phyloP scores from a whole-genome alignment of 176 grass and related monocot genomes.

The Eleusine indica region DNA sequence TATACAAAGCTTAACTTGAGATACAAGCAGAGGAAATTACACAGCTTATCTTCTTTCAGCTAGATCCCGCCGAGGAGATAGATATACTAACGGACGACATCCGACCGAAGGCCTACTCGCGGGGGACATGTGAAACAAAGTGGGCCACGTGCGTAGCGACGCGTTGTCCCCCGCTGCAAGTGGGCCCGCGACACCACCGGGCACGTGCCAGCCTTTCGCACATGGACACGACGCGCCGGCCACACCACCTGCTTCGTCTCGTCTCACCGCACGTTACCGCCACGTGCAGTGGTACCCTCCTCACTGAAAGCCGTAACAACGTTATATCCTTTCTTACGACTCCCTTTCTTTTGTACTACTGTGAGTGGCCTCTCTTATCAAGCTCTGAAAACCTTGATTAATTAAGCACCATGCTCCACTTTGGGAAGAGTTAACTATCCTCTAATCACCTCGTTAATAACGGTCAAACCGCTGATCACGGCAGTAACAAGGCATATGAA shows the following conservation, averaged over 20 bases:
- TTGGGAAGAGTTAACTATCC: not conserved
- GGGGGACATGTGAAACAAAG: not conserved
- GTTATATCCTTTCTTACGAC: too few species aligned
- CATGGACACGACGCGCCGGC: slow-evolving; percentile 25
- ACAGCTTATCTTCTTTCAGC: not conserved
- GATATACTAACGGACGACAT: not conserved
- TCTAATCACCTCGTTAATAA: slow-evolving; percentile 17
- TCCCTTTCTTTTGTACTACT: not conserved
- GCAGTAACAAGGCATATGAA: not conserved
- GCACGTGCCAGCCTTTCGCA: slow-evolving; percentile 48
- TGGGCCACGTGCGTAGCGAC: slow-evolving; percentile 20
- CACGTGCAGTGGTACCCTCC: slow-evolving; percentile 37
- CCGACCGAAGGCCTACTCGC: not conserved
- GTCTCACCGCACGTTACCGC: slow-evolving; percentile 37
- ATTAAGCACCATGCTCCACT: not conserved
- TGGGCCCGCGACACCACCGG: slow-evolving; percentile 11
- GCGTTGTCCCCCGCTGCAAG: not conserved
- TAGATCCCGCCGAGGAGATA: not conserved
- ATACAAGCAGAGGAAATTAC: not conserved
- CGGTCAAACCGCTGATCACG: not conserved
- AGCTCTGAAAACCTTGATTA: slow-evolving; percentile 21
- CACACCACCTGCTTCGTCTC: slow-evolving; percentile 1
- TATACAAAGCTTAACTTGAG: not conserved
- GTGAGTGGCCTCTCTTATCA: not conserved
- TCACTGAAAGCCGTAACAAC: not conserved